These are phyloP conservation scores for Fusarium musae DNA, from an alignment of 2,329 filamentous ascomycete genomes.

Conservation along the genomic window DNA sequence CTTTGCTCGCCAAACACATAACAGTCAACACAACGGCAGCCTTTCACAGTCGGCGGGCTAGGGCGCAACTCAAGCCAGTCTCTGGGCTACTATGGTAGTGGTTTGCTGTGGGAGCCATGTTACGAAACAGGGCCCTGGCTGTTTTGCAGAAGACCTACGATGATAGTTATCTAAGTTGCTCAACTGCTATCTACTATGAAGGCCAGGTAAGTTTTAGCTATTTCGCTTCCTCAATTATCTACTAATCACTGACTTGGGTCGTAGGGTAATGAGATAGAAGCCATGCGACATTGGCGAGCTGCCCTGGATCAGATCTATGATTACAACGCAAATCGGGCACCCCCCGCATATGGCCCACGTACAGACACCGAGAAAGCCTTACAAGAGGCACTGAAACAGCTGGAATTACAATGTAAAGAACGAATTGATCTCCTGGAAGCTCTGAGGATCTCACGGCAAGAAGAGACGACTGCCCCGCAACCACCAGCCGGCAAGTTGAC, in stretches of 20 bases:
- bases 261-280: conserved; percentile 91
- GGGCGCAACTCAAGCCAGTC: conserved; percentile 29
- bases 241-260: conserved; percentile 13
- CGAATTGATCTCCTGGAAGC: conserved; percentile 89
- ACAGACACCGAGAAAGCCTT: conserved; percentile 87
- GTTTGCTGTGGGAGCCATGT: conserved; percentile 56
- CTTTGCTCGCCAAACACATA: conserved; percentile 14
- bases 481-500: conserved; percentile 36
- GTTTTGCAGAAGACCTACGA: conserved; percentile 97
- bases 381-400: conserved; percentile 80
- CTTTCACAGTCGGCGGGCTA: conserved; percentile 27
- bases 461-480: conserved; percentile 33
- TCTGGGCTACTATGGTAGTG: conserved; percentile 46
- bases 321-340: conserved; percentile 80
- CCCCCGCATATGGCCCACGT: conserved; percentile 74
- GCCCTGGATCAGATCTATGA: conserved; percentile 91
- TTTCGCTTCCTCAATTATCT: background rate
- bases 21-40: background rate
- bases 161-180: conserved; percentile 93
- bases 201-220: conserved; percentile 72
- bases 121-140: conserved; percentile 67
- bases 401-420: conserved; percentile 94
- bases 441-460: conserved; percentile 72
- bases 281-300: conserved; percentile 87
- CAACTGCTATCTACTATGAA: conserved; percentile 96